Evolutionary conservation across 2,329 filamentous ascomycete genomes (phyloP).

Genomic region (Sporothrix dimorphospora): DNA sequence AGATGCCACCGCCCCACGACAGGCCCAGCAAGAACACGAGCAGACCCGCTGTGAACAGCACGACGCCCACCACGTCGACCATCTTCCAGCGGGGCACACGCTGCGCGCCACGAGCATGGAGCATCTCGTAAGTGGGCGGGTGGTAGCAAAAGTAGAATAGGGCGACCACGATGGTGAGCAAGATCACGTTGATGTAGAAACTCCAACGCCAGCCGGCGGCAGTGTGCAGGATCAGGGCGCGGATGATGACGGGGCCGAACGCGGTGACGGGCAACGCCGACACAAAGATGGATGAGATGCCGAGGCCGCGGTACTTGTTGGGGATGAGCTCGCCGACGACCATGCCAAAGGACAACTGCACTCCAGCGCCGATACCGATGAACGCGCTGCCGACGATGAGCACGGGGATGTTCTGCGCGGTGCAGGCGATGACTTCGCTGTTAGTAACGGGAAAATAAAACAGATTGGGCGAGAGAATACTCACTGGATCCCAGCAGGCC

Average conservation of each 20-base stretch:
- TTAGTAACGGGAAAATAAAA: background rate
- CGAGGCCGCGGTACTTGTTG: conserved; percentile 45
- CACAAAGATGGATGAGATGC: conserved; percentile 45
- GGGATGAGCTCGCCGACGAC: conserved; percentile 50
- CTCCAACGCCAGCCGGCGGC: conserved; percentile 51
- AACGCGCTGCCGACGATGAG: conserved; percentile 45
- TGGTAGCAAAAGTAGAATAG: conserved; percentile 52
- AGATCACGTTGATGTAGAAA: conserved; percentile 53
- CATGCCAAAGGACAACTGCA: conserved; percentile 48
- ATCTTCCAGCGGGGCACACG: conserved; percentile 41
- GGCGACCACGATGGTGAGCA: conserved; percentile 44
- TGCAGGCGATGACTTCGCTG: conserved; percentile 10
- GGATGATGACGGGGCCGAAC: conserved; percentile 52
- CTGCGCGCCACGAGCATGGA: conserved; percentile 46
- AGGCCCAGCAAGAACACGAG: conserved; percentile 50
- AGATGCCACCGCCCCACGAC: conserved; percentile 46
- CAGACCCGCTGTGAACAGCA: conserved; percentile 47
- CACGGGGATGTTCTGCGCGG: conserved; percentile 41
- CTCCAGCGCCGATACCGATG: conserved; percentile 46
- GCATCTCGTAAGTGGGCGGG: conserved; percentile 50
- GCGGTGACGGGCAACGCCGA: conserved; percentile 46
- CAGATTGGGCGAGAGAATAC: background rate
- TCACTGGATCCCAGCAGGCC: conserved; percentile 34
- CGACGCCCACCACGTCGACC: conserved; percentile 51
- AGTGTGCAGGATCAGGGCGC: conserved; percentile 48